Evolutionary conservation across 139 green algal genomes (phyloP).

Genomic region (Picochlorum costavermella): DNA sequence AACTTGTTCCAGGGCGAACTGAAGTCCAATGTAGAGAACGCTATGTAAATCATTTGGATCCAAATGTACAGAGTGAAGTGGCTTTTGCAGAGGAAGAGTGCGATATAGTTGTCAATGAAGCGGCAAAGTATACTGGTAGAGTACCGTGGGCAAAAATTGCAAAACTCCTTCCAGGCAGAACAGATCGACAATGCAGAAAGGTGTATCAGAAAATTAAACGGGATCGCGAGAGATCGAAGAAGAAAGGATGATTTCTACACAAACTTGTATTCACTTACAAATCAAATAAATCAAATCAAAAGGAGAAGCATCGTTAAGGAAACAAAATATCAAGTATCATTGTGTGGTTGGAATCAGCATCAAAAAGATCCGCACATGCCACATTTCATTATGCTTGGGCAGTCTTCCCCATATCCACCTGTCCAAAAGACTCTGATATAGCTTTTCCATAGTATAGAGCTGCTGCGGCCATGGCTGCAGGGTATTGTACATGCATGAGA

Average conservation of each 20-base stretch:
- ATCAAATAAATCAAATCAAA: constrained; percentile 5
- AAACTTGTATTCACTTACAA: not conserved
- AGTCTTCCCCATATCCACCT: no score
- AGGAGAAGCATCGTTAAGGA: constrained; percentile 1
- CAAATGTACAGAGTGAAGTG: constrained; percentile 8
- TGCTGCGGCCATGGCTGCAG: constrained; percentile 36
- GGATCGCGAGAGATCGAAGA: not conserved
- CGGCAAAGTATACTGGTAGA: constrained; percentile 7
- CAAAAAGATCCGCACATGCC: not conserved
- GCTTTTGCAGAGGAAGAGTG: constrained; percentile 1
- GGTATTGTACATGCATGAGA: constrained; percentile 44
- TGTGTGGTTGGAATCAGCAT: not conserved
- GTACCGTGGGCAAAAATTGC: constrained; percentile 27
- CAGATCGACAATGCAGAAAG: constrained; percentile 21
- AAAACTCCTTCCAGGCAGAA: constrained; percentile 15
- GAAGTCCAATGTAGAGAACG: constrained; percentile 24
- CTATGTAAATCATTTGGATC: constrained; percentile 29
- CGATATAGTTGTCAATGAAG: not conserved
- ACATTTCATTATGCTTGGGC: no score
- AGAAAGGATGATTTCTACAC: not conserved
- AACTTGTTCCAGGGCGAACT: constrained; percentile 24
- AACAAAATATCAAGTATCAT: constrained; percentile 1
- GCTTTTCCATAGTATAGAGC: constrained; percentile 25
- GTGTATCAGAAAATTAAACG: not conserved
- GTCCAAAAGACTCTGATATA: not conserved